A percentile compares a stretch with the other conserved stretches of the same genome.
Evolutionary conservation across 106 monocot species (phyloP).

Genomic region (Iris macrosiphon): DNA sequence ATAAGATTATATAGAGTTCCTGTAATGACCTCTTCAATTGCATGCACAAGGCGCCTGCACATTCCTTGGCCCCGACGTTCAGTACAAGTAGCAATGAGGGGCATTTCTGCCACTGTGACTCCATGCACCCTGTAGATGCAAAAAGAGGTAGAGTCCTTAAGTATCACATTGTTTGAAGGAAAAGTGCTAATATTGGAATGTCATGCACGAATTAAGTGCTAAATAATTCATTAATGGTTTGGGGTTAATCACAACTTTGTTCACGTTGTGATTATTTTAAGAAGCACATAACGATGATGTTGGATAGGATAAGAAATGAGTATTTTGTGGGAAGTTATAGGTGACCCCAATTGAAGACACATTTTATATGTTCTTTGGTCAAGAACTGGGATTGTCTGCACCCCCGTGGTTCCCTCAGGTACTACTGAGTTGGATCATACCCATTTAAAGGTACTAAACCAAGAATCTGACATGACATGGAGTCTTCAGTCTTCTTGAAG

Average conservation of each 20-base stretch:
- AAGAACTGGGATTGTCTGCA: too few species aligned
- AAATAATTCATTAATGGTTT: not conserved
- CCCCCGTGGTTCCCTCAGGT: too few species aligned
- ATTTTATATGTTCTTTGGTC: too few species aligned
- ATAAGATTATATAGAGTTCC: not conserved
- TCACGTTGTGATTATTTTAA: not conserved
- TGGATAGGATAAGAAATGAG: not conserved
- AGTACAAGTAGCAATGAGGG: constrained; percentile 59
- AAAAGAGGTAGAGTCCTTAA: too few species aligned
- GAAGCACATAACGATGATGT: not conserved
- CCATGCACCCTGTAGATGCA: constrained; percentile 58
- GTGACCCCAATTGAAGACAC: not conserved
- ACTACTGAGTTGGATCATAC: too few species aligned
- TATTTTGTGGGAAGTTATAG: not conserved
- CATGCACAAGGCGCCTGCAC: constrained; percentile 57
- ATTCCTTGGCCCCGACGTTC: constrained; percentile 68
- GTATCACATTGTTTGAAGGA: too few species aligned
- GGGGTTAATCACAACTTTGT: not conserved
- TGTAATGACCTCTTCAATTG: constrained; percentile 51
- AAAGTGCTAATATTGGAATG: not conserved
- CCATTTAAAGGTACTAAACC: too few species aligned
- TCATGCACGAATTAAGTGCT: not conserved
- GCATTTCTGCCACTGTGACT: constrained; percentile 57
- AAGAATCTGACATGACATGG: too few species aligned
- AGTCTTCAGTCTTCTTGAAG: too few species aligned